Evolutionary conservation across 1,139 yeast species (phyloP), one percentile per base, ranked within the genome.

Genomic region (Protomyces pachydermus): DNA sequence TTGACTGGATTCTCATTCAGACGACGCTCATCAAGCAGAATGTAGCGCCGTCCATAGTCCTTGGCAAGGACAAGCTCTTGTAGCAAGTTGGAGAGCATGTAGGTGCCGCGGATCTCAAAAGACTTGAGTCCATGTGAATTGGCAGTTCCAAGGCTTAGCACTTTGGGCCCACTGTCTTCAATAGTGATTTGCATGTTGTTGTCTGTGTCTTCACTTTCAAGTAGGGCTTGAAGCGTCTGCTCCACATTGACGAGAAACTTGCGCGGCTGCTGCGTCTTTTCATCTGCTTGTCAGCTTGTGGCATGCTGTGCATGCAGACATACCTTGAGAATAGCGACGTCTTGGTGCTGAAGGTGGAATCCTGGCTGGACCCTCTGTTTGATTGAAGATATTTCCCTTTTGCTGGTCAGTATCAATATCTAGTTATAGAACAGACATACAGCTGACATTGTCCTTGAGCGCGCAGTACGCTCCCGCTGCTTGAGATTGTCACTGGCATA

Each of bases 121-220:
- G 34, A 66, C 56, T 56, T 68, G 54, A 60, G 39, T 2, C 68
- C 68, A 28, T 54, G 60, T 18, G 65, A 61, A 28, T 65, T 65
- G 56, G 85, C 89, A 0, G 97, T 89, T 5, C 96, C 96, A 51
- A 91, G 79, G 69, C 84, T 81, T 68, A 90, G 78, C 16, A 88
- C 95, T 72, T 91, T 91, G n/a, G 97, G 97, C 0, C 97, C 97
- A 2, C 84, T 82, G 74, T 91, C 97, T 72, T 91, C 97, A 62
- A 91, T 87, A 14, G 97, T 91, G 71, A 91, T 91, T 74, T 91
- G 97, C 74, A 77, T 85, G 74, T 91, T 87, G 65, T 81, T 81
- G 74, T 91, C 96, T 2, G 97, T 91, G 73, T 91, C 98, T 74
- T 91, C 97, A 68, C 82, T 84, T 38, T 80, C 82, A 67, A 91